Conservation (phyloP, 1,139 yeast species). For the Candida mesenterica region DNA sequence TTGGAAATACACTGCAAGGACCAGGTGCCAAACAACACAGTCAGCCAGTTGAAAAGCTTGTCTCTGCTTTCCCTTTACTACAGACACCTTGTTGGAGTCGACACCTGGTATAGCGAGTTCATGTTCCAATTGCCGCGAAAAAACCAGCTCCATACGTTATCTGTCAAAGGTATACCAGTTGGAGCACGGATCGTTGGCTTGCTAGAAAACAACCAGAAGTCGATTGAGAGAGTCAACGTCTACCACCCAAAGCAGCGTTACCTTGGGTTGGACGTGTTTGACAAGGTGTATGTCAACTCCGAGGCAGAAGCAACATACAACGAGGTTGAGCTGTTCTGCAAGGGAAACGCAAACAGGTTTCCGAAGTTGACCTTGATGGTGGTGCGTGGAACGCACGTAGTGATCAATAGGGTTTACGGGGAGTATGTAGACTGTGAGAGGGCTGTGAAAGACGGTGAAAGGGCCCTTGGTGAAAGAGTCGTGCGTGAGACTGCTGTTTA, state of each 20-base stretch:
- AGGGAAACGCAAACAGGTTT: neutral
- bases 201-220: neutral
- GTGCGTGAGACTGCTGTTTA: too few relatives aligned
- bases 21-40: neutral
- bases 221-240: slow-evolving; percentile 1
- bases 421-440: slow-evolving; percentile 1
- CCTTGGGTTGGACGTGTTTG: slow-evolving; percentile 1
- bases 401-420: slow-evolving; percentile 1
- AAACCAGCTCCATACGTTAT: slow-evolving; percentile 1
- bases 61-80: slow-evolving; percentile 1
- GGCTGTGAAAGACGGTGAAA: too few relatives aligned
- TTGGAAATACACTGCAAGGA: slow-evolving; percentile 1
- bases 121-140: neutral
- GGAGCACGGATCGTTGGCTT: neutral
- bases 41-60: neutral
- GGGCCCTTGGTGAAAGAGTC: too few relatives aligned
- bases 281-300: neutral
- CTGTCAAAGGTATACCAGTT: neutral
- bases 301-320: neutral
- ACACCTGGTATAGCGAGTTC: neutral
- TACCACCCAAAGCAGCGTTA: slow-evolving; percentile 1
- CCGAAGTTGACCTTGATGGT: slow-evolving; percentile 1
- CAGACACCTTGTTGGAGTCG: neutral
- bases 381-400: neutral
- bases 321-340: neutral